Evolutionary conservation across 2,329 filamentous ascomycete species (phyloP), one percentile per base, ranked within the genome.

Genomic region (Beauveria sp.): DNA sequence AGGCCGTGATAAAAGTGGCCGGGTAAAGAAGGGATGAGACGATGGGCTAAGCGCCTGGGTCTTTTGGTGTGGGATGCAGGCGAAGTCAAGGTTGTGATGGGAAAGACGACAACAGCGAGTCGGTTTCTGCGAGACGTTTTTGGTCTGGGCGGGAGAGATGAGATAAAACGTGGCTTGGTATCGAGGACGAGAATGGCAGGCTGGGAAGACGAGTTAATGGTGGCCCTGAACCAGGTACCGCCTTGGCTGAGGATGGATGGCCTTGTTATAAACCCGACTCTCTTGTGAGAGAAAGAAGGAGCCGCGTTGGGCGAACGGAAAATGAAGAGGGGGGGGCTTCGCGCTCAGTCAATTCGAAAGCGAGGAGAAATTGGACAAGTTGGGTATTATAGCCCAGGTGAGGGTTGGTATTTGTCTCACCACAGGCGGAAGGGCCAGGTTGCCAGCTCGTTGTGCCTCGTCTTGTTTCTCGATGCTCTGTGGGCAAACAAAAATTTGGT

Each of bases 321-420:
- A 12, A 20, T 52, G 28, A 2, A 14, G 53, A 10, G 24, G 52
- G 40, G n/a, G 18, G 10, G 53, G 16, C 30, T 34, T 20, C 10
- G 40, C 18, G 26, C 26, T 46, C 24, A 46, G 34, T 16, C 26
- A 55, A 55, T 18, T 28, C 18, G 37, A 22, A 46, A 34, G 28
- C 20, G 34, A 26, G 40, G 41, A 55, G 41, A 46, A 55, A 47
- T 47, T 47, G 54, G 26, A 22, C 54, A 28, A 56, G 54, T 56
- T 20, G 54, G 54, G 54, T 56, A 47, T 22, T 55, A 55, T 55
- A 55, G 53, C 53, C 14, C 41, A 30, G 26, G 26, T 18, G 43
- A 56, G 18, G 26, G 41, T 56, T 56, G 26, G 54, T 47, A 37
- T 47, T 47, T 56, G 54, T 56, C 54, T 56, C 54, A 56, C 26